Percentiles rank a stretch among this genome's conserved stretches.
Evolutionary conservation across 768 basidiomycete species (phyloP).

Genomic region (Dentipellis sp.): DNA sequence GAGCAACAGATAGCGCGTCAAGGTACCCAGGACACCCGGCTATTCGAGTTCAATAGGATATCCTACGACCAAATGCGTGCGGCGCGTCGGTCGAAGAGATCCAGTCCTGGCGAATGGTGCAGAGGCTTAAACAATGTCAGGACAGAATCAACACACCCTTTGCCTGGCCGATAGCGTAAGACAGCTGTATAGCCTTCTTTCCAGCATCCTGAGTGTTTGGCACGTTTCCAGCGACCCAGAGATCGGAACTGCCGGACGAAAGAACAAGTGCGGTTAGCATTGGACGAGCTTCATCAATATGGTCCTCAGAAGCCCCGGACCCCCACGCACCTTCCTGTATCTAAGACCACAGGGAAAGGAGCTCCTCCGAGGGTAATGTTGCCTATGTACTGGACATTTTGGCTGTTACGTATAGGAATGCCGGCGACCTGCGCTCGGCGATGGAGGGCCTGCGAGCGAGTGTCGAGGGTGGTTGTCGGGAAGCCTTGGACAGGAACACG

Average conservation of each 20-base stretch:
- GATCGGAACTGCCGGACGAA: conserved; percentile 45
- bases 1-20: no score
- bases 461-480: neutral
- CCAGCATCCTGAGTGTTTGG: conserved; percentile 48
- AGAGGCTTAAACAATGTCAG: neutral
- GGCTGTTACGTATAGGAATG: conserved; percentile 49
- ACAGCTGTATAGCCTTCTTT: conserved; percentile 36
- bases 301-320: neutral
- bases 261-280: neutral
- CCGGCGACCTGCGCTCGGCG: conserved; percentile 6
- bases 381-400: conserved; percentile 64
- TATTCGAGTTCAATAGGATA: neutral
- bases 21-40: neutral
- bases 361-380: conserved; percentile 62
- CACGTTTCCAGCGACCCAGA: conserved; percentile 55
- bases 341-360: conserved; percentile 51
- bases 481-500: conserved; percentile 4
- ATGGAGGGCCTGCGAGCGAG: neutral
- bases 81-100: neutral
- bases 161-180: conserved; percentile 64
- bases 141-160: conserved; percentile 31
- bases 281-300: neutral
- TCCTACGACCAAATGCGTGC: no score
- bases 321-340: conserved; percentile 60
- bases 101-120: neutral